Evolutionary conservation across 306 rosid species (phyloP), one percentile per base, ranked within the genome.

Genomic region (Acacia crassicarpa): DNA sequence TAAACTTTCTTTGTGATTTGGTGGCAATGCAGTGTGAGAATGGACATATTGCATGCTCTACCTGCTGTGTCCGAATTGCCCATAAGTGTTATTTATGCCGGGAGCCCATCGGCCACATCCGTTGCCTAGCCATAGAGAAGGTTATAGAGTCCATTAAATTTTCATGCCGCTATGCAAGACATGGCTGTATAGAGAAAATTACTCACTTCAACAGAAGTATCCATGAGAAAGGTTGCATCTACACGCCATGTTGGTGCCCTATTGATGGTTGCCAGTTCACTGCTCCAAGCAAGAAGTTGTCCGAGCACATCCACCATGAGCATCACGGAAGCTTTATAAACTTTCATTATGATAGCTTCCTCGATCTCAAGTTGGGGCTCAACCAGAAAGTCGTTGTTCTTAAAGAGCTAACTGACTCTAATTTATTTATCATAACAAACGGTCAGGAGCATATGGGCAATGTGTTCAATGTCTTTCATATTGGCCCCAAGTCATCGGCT

Each of bases 21-120:
- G 67, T 83, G 90, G 43, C 49, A 63, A 84, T 85, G 71, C 90
- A 94, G 98, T 94, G 98, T 59, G 94, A 94, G 85, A 92, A 94
- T 84, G 98, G 97, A 32, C 98, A 94, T 69, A 86, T 89, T 72
- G 92, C 96, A 76, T 94, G 97, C 89, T 86, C 90, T 69, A 75
- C 67, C 61, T 92, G 96, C 84, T 89, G 94, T 81, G 54, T 49
- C 61, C 83, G 84, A 80, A 62, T 84, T 79, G 49, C 48, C 27
- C 86, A 94, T 65, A 94, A 92, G 87, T 92, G 97, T 69, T 89
- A 97, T 48, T 63, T 87, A 80, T 92, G 96, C 79, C 83, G 80
- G 40, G 75, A 75, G 86, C 92, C 96, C 44, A 92, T 92, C 59
- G 97, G 96, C 13, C 90, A 89, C 80, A 92, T 80, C 58, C 95